A percentile compares a stretch with the other conserved stretches of the same genome.
phyloP scores from a whole-genome alignment of 495 filamentous ascomycete genomes.

The Xylaria longipes region DNA sequence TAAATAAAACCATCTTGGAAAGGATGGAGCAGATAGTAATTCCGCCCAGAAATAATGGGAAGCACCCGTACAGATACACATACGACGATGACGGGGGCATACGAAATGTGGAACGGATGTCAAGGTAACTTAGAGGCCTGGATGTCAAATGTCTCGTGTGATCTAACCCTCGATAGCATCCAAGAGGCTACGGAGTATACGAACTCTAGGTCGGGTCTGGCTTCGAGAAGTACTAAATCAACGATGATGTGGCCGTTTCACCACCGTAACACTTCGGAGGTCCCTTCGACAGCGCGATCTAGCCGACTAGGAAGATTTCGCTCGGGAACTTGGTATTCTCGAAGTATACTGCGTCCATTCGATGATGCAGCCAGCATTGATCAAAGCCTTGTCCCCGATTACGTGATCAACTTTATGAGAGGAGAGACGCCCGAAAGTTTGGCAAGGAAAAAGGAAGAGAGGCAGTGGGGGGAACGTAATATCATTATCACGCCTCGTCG shows the following conservation, averaged over 20 bases:
- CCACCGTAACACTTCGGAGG: constrained; percentile 34
- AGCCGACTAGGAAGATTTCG: constrained; percentile 36
- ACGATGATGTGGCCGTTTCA: constrained; percentile 41
- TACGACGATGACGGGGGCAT: constrained; percentile 22
- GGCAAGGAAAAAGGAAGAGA: constrained; percentile 48
- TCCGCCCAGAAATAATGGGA: constrained; percentile 21
- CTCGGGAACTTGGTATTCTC: constrained; percentile 40
- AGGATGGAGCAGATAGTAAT: constrained; percentile 23
- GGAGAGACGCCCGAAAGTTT: constrained; percentile 52
- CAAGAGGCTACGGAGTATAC: constrained; percentile 28
- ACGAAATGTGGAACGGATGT: constrained; percentile 27
- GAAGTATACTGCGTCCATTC: constrained; percentile 36
- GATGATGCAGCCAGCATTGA: constrained; percentile 43
- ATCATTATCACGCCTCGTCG: constrained; percentile 39
- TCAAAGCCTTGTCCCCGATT: constrained; percentile 51
- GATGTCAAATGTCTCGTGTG: not conserved
- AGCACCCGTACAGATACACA: constrained; percentile 17
- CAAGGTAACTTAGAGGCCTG: constrained; percentile 20
- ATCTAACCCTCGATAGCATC: constrained; percentile 28
- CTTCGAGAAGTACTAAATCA: constrained; percentile 30
- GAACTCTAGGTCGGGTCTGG: constrained; percentile 25
- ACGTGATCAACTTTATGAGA: constrained; percentile 53
- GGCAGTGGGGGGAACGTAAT: constrained; percentile 41
- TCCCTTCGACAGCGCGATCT: constrained; percentile 35
- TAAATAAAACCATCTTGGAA: not conserved